Conservation (phyloP, 352 stramenopile species). For the Globisporangium echinulatum region DNA sequence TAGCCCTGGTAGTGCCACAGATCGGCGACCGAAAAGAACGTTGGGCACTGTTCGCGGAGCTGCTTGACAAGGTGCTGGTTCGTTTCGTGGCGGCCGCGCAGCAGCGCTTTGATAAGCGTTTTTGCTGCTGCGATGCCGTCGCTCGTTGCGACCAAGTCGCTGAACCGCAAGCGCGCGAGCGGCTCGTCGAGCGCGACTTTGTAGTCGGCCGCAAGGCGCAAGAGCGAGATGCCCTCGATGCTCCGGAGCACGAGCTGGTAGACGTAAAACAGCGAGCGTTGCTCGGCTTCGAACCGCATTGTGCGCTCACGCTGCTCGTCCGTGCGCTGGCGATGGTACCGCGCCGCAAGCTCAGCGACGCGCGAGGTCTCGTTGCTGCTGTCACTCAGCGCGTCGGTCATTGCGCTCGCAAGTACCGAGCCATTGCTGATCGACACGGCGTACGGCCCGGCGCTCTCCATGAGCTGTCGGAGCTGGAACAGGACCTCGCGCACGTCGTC, state of each 20-base stretch:
- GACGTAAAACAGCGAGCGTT: slow-evolving; percentile 74
- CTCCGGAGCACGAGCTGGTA: slow-evolving; percentile 73
- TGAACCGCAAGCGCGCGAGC: slow-evolving; percentile 61
- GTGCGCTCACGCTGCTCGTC: slow-evolving; percentile 74
- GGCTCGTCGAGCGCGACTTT: slow-evolving; percentile 63
- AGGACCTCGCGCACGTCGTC: slow-evolving; percentile 76
- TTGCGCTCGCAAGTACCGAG: slow-evolving; percentile 48
- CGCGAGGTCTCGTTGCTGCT: slow-evolving; percentile 38
- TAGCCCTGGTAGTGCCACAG: slow-evolving; percentile 83
- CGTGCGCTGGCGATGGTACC: slow-evolving; percentile 64
- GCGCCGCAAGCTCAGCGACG: slow-evolving; percentile 53
- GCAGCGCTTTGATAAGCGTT: slow-evolving; percentile 70
- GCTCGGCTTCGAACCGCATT: slow-evolving; percentile 72
- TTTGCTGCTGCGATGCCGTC: slow-evolving; percentile 60
- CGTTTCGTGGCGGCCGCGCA: slow-evolving; percentile 74
- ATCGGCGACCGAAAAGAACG: slow-evolving; percentile 77
- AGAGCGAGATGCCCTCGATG: slow-evolving; percentile 73
- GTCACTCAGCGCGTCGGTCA: slow-evolving; percentile 28
- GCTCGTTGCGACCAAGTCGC: slow-evolving; percentile 63
- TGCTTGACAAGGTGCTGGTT: slow-evolving; percentile 80
- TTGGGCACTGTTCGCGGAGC: slow-evolving; percentile 77
- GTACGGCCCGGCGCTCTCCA: slow-evolving; percentile 72
- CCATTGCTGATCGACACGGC: slow-evolving; percentile 69
- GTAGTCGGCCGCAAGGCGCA: slow-evolving; percentile 59
- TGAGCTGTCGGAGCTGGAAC: slow-evolving; percentile 76